These are phyloP conservation scores for Talaromyces sp. DNA, from an alignment of 2,329 filamentous ascomycete genomes.

Conservation along the genomic window DNA sequence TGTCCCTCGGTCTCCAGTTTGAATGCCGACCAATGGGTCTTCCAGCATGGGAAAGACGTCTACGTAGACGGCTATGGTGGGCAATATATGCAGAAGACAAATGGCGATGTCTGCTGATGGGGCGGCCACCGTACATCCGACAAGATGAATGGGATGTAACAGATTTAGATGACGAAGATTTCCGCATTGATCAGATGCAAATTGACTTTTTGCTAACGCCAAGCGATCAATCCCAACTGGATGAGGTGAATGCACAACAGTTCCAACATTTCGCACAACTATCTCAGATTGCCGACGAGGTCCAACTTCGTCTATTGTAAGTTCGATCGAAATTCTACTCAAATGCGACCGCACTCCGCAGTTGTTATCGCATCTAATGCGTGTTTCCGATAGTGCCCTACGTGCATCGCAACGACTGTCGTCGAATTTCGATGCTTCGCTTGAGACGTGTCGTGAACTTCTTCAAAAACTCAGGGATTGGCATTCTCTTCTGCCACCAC, in stretches of 20 bases:
- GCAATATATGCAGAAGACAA: constrained; percentile 38
- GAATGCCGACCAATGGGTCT: constrained; percentile 34
- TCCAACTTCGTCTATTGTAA: constrained; percentile 28
- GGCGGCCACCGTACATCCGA: constrained; percentile 33
- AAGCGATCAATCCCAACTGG: neutral
- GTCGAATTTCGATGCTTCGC: constrained; percentile 23
- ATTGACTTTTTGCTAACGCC: constrained; percentile 1
- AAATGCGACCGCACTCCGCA: neutral
- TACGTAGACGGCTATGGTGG: constrained; percentile 41
- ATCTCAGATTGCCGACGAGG: constrained; percentile 25
- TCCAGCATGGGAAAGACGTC: constrained; percentile 34
- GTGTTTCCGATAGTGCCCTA: constrained; percentile 18
- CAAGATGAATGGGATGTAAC: constrained; percentile 34
- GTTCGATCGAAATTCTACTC: neutral
- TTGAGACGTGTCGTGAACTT: constrained; percentile 23
- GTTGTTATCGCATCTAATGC: neutral
- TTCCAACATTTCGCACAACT: constrained; percentile 23
- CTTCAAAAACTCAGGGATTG: constrained; percentile 25
- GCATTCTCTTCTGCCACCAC: constrained; percentile 24
- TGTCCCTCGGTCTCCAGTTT: constrained; percentile 33
- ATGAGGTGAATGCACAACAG: neutral
- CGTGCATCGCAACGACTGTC: constrained; percentile 24
- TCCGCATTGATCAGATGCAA: constrained; percentile 14
- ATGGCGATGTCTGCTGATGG: constrained; percentile 34
- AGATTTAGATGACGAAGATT: constrained; percentile 26